phyloP scores from a whole-genome alignment of 768 basidiomycete species.

The Ramaria sp. region DNA sequence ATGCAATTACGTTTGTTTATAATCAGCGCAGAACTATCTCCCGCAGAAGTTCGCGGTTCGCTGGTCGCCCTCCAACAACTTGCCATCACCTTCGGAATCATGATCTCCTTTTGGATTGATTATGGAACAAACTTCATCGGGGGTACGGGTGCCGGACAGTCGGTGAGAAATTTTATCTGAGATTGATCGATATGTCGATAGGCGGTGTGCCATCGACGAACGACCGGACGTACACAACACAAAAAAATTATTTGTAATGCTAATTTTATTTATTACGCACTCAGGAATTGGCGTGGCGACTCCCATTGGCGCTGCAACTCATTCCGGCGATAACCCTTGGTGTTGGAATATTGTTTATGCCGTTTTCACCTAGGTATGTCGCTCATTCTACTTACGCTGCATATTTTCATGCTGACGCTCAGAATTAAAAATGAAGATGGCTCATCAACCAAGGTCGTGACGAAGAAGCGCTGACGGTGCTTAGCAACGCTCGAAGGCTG shows the following conservation, averaged over 20 bases:
- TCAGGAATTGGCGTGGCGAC: conserved; percentile 62
- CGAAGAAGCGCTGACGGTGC: conserved; percentile 56
- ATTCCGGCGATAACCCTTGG: conserved; percentile 65
- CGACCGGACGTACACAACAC: too few species aligned
- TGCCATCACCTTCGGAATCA: conserved; percentile 73
- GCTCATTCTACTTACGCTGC: conserved; percentile 24
- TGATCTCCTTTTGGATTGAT: conserved; percentile 45
- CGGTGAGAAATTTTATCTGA: not conserved
- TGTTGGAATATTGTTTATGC: conserved; percentile 64
- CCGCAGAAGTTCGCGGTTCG: conserved; percentile 74
- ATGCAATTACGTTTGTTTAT: not conserved
- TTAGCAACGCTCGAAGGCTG: conserved; percentile 48
- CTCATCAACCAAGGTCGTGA: conserved; percentile 70
- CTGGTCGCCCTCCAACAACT: conserved; percentile 75
- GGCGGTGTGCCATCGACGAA: too few species aligned
- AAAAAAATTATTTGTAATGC: conserved; percentile 1
- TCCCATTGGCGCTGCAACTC: conserved; percentile 66
- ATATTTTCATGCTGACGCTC: not conserved
- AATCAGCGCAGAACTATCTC: conserved; percentile 44
- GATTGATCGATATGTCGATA: too few species aligned
- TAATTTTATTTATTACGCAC: conserved; percentile 15
- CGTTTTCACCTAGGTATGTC: conserved; percentile 50
- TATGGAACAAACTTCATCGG: conserved; percentile 61
- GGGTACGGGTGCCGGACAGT: conserved; percentile 42
- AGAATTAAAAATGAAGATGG: conserved; percentile 31